A percentile compares a stretch with the other conserved stretches of the same genome.
Conservation (phyloP, 768 basidiomycete species). For the Fomitopsis pulvina region DNA sequence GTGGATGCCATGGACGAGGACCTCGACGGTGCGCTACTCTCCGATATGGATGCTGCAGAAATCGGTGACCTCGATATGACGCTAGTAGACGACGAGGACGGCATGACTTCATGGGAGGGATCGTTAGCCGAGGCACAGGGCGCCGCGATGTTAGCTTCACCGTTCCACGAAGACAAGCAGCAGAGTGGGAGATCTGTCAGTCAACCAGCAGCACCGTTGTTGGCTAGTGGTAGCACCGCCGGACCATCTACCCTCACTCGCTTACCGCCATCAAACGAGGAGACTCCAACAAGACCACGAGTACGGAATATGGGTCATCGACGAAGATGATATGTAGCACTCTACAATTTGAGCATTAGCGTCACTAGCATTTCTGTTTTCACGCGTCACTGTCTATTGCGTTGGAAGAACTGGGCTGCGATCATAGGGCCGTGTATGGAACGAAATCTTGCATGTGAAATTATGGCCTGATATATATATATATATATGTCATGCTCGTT, state of each 20-base stretch:
- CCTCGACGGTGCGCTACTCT: conserved; percentile 26
- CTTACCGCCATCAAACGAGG: conserved; percentile 24
- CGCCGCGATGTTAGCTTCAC: conserved; percentile 7
- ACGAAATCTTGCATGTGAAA: too few relatives aligned
- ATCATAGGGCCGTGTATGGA: too few relatives aligned
- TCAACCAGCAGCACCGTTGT: neutral
- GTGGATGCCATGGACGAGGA: conserved; percentile 74
- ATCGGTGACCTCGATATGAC: conserved; percentile 51
- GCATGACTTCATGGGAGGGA: conserved; percentile 1
- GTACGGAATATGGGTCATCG: conserved; percentile 34
- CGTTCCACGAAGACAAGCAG: neutral
- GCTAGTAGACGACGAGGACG: conserved; percentile 20
- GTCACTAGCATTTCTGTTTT: too few relatives aligned
- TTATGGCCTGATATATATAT: too few relatives aligned
- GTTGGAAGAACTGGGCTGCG: neutral
- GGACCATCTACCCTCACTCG: neutral
- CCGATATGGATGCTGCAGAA: conserved; percentile 48
- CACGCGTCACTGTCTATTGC: too few relatives aligned
- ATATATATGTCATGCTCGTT: too few relatives aligned
- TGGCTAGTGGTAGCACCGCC: neutral
- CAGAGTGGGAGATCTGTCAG: neutral
- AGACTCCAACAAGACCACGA: conserved; percentile 60
- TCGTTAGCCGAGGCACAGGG: conserved; percentile 5
- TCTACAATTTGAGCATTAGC: too few relatives aligned
- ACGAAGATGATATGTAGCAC: conserved; percentile 37